Base-by-base conservation (phyloP, 371 early-diverging fungal species). In the Lichtheimia hyalospora region DNA sequence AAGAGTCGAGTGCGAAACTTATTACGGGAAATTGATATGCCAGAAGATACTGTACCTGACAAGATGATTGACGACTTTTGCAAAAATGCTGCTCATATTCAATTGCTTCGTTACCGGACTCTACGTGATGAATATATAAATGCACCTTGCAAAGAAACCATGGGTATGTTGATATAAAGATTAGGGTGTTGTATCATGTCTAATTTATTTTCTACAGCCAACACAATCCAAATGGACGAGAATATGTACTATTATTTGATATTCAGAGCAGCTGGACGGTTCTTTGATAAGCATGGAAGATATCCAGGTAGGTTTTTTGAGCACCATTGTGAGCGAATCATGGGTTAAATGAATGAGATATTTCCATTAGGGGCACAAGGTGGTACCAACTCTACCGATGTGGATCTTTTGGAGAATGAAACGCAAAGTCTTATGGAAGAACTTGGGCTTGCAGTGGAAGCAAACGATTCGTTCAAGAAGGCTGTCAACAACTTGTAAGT, bases 51-150 rank as follows among this genome's bases (percentile, higher is more conserved):
- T n/a, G 82, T 96, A 40, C 60, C 88, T 10, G 55, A 73, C n/a
- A 88, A 86, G 46, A 84, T 88, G 21, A 84, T 95, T 53, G 91
- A 89, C 44, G 67, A 73, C 10, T 95, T 93, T 59, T 95, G 95
- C 84, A 95, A 95, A 63, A 89, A 94, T 68, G 86, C 92, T 3
- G 74, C 82, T 4, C 74, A 74, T 43, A 64, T 95, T 44, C 74
- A 84, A 58, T 82, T 92, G 5, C 68, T 92, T 51, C 77, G 88
- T 24, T 90, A 88, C 59, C 72, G 86, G 2, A 75, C 77, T 5
- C 44, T 94, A 3, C 68, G 66, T 23, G 81, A 87, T 4, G 89
- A 90, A 57, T 63, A 63, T 49, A 34, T 72, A 77, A 61, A 46
- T 46, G 57, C 68, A 28, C 70, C 78, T n/a, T 70, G 70, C 58